phyloP scores from a whole-genome alignment of 179 eudicot genomes.

The Pouteria campechiana region DNA sequence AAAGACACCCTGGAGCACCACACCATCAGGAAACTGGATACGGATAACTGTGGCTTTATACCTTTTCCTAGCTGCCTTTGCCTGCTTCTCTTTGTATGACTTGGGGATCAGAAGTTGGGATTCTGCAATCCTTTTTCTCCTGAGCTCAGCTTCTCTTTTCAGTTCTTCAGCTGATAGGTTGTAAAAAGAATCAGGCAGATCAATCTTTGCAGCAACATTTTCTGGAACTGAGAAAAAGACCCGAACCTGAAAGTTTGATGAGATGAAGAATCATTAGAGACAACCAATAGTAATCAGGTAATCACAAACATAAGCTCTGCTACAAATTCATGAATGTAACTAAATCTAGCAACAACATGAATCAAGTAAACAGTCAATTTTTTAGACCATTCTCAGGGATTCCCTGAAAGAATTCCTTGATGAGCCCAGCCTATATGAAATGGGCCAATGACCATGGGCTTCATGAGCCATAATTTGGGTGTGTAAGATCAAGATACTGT shows the following conservation, averaged over 20 bases:
- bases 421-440: too few relatives aligned
- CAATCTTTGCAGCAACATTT: conserved; percentile 70
- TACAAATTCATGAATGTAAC: too few relatives aligned
- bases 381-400: too few relatives aligned
- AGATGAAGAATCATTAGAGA: not conserved
- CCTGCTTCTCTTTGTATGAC: conserved; percentile 74
- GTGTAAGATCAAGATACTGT: too few relatives aligned
- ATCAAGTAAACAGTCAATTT: too few relatives aligned
- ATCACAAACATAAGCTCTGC: too few relatives aligned
- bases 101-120: conserved; percentile 83
- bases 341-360: too few relatives aligned
- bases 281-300: not conserved
- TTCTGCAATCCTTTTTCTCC: conserved; percentile 72
- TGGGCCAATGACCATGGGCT: too few relatives aligned
- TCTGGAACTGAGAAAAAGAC: conserved; percentile 91
- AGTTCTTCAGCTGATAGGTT: conserved; percentile 60
- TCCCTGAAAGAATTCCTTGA: too few relatives aligned
- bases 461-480: too few relatives aligned
- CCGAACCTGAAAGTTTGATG: conserved; percentile 15
- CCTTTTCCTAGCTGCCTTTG: conserved; percentile 59
- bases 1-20: conserved; percentile 88
- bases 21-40: conserved; percentile 92
- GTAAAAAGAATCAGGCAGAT: conserved; percentile 77
- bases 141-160: conserved; percentile 74
- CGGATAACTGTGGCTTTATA: conserved; percentile 51